phyloP scores from a whole-genome alignment of 306 rosid genomes.

The Vachellia pachyceras region DNA sequence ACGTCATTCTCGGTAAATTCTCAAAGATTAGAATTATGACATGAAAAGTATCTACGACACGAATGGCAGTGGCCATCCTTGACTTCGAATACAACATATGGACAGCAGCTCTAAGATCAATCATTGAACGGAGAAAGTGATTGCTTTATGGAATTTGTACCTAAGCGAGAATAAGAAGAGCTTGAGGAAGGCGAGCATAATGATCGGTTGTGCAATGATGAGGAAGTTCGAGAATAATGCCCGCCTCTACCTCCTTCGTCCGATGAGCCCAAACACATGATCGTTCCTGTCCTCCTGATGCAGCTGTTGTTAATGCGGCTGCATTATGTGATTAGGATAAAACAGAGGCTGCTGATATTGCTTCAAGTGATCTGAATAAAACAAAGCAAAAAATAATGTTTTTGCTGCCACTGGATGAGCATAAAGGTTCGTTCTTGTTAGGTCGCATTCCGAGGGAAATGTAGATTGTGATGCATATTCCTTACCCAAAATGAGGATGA shows the following conservation, averaged over 20 bases:
- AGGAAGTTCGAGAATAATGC: slow-evolving; percentile 39
- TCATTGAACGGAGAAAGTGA: slow-evolving; percentile 58
- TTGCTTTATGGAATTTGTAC: slow-evolving; percentile 77
- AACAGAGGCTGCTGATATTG: not conserved
- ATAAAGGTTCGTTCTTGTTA: slow-evolving; percentile 45
- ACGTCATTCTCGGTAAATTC: slow-evolving; percentile 61
- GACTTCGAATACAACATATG: slow-evolving; percentile 61
- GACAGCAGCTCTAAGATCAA: slow-evolving; percentile 80
- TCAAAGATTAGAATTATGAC: not conserved
- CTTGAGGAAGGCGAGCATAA: slow-evolving; percentile 27
- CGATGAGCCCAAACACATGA: not conserved
- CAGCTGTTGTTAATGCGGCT: not conserved
- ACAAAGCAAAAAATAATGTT: not conserved
- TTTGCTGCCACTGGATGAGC: not conserved
- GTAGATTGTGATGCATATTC: slow-evolving; percentile 60
- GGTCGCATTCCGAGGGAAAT: slow-evolving; percentile 78
- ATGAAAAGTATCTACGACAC: not conserved
- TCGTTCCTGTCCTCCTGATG: not conserved
- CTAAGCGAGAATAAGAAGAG: slow-evolving; percentile 51
- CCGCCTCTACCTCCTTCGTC: not conserved
- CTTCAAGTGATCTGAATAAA: not conserved
- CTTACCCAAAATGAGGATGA: slow-evolving; percentile 48
- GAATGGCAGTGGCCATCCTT: not conserved
- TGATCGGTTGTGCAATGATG: slow-evolving; percentile 36
- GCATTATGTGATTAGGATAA: not conserved